A percentile compares a stretch with the other conserved stretches of the same genome.
These are phyloP conservation scores for Ceratobasidium sp. DNA, from an alignment of 1,284 basidiomycete genomes.

Conservation along the genomic window DNA sequence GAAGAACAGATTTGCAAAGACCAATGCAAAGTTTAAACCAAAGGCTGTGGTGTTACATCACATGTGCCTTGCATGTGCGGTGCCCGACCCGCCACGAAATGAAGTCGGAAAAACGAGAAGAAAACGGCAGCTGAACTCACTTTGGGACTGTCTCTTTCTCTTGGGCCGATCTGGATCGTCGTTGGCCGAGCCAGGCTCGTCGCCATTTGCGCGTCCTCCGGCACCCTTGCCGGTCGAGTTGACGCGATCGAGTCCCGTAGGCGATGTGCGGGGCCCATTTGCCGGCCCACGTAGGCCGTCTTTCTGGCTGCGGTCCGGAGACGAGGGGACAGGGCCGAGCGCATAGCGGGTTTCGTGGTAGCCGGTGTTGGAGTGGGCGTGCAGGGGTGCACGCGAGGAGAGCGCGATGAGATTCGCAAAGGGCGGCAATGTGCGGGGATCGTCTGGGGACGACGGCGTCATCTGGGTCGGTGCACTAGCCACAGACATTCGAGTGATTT, in stretches of 20 bases:
- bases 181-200: slow-evolving; percentile 34
- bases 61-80: slow-evolving; percentile 17
- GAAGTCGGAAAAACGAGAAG: slow-evolving; percentile 47
- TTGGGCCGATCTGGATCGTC: slow-evolving; percentile 51
- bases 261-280: slow-evolving; percentile 21
- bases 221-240: slow-evolving; percentile 26
- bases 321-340: slow-evolving; percentile 32
- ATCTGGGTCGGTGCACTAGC: slow-evolving; percentile 34
- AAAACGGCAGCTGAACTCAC: slow-evolving; percentile 46
- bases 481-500: slow-evolving; percentile 26
- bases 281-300: neutral
- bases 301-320: slow-evolving; percentile 31
- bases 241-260: slow-evolving; percentile 19
- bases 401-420: slow-evolving; percentile 37
- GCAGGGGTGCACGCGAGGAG: slow-evolving; percentile 33
- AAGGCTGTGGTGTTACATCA: slow-evolving; percentile 20
- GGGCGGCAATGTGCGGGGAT: slow-evolving; percentile 35
- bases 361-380: slow-evolving; percentile 33
- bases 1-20: slow-evolving; percentile 22
- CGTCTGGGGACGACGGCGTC: slow-evolving; percentile 31
- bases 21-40: slow-evolving; percentile 40
- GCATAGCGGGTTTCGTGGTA: slow-evolving; percentile 14
- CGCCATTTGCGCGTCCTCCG: neutral
- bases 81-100: slow-evolving; percentile 40
- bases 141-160: slow-evolving; percentile 53